phyloP scores from a whole-genome alignment of 176 grass and related monocot genomes.

The Phragmites australis region DNA sequence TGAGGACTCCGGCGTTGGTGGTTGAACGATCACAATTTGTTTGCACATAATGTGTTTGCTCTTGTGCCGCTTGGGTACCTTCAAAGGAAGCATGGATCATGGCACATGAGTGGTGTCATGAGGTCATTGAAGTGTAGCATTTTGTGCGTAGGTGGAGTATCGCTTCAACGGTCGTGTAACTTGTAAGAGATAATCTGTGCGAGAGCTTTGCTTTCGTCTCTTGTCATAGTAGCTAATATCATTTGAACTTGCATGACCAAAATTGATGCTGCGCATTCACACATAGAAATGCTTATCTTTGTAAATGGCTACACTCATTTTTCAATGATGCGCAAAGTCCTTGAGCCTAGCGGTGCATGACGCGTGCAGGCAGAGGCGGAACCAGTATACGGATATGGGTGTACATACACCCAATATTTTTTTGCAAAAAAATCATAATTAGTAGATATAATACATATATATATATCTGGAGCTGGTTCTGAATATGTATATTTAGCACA shows the following conservation, averaged over 20 bases:
- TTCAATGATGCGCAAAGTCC: background rate
- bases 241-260: background rate
- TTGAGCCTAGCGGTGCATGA: too few species aligned
- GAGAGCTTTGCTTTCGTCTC: background rate
- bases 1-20: background rate
- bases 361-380: too few species aligned
- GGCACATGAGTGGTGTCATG: background rate
- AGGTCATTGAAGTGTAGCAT: background rate
- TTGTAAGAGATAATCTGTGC: background rate
- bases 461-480: too few species aligned
- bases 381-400: too few species aligned
- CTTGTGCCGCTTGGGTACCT: background rate
- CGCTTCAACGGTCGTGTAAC: background rate
- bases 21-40: background rate
- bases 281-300: background rate
- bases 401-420: too few species aligned
- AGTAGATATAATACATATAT: too few species aligned
- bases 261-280: background rate
- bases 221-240: background rate
- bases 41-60: background rate
- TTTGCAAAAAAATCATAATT: too few species aligned
- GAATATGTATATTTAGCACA: too few species aligned
- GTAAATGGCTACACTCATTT: background rate
- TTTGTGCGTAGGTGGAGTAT: background rate
- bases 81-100: background rate